Evolutionary conservation across 495 filamentous ascomycete genomes (phyloP), one percentile per base, ranked within the genome.

Genomic region (Talaromyces nanjingensis): DNA sequence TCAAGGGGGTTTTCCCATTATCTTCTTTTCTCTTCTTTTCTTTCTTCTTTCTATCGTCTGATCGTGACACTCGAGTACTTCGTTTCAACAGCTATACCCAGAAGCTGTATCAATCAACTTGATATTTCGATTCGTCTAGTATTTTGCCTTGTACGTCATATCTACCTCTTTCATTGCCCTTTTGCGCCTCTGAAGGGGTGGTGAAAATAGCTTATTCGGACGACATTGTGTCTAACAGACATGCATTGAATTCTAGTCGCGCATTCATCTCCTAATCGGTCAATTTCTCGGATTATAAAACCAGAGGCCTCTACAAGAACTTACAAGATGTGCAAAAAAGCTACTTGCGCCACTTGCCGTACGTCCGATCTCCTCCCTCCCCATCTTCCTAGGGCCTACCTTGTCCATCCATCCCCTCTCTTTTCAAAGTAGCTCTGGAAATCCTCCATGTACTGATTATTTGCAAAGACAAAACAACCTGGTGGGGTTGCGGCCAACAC

Each of bases 401-500:
- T 29, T 64, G 6, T 18, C 14, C 11, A 58, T 2, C 39, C 45
- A 20, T 25, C 20, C 25, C 25, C 29, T 18, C 14, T 8, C 18
- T n/a, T n/a, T n/a, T n/a, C n/a, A n/a, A n/a, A n/a, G n/a, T n/a
- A n/a, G n/a, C n/a, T n/a, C n/a, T n/a, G n/a, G n/a, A n/a, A n/a
- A n/a, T n/a, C n/a, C n/a, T n/a, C n/a, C n/a, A n/a, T n/a, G n/a
- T n/a, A n/a, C n/a, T n/a, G 1, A 45, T 31, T 27, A 39, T 2
- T 14, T 42, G 52, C 22, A 18, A 65, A 91, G 89, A 83, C 61
- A 88, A 90, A 65, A 72, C 75, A 62, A 84, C 87, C 57, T 92
- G 89, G 89, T 81, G 74, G 66, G 89, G 89, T 63, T 92, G 90
- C 75, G 89, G 89, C 49, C 72, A 45, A 29, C 89, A 92, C 68